Evolutionary conservation across 768 basidiomycete genomes (phyloP), one percentile per base, ranked within the genome.

Genomic region (Hebeloma cylindrosporum): DNA sequence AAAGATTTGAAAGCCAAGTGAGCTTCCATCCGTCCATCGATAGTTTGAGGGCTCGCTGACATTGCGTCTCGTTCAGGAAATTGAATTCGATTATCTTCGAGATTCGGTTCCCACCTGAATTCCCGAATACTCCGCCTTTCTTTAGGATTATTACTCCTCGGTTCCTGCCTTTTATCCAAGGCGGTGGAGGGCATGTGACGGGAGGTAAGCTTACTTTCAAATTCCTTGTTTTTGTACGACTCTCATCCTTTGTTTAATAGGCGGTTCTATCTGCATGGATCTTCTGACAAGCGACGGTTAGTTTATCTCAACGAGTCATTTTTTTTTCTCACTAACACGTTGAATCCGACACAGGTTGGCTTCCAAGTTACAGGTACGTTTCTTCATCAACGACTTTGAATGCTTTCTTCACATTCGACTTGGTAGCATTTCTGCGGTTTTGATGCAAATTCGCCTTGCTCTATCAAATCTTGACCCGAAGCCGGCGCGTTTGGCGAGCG

Each of bases 201-300:
- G 76, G 73, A 52, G 83, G 80, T 76, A 48, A 20, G 65, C 53
- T 18, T 23, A 22, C 9, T 30, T 8, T 30, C 7, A 11, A 11
- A 2, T 36, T 33, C 26, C 7, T 40, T 14, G 6, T 16, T 16
- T 16, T 9, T 26, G 20, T 13, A 31, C 23, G 27, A 13, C 17
- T 32, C 3, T 53, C 13, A 50, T 23, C 13, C n/a, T 30, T 33
- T 28, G 36, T 18, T 37, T 47, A 39, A 47, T 31, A 79, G 82
- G 83, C 8, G 85, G 84, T 2, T 83, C 81, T 3, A 84, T 87
- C 37, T 87, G 85, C 53, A 85, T 87, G 83, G 84, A 86, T 58
- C 65, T 85, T 5, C 63, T 85, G 38, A 83, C 82, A 1, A 69
- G 80, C 0, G 79, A 82, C 47, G 83, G 82, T 78, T 42, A 52